A percentile compares a stretch with the other conserved stretches of the same genome.
phyloP scores from a whole-genome alignment of 1,284 basidiomycete genomes.

The Lentinula novae-zelandiae region DNA sequence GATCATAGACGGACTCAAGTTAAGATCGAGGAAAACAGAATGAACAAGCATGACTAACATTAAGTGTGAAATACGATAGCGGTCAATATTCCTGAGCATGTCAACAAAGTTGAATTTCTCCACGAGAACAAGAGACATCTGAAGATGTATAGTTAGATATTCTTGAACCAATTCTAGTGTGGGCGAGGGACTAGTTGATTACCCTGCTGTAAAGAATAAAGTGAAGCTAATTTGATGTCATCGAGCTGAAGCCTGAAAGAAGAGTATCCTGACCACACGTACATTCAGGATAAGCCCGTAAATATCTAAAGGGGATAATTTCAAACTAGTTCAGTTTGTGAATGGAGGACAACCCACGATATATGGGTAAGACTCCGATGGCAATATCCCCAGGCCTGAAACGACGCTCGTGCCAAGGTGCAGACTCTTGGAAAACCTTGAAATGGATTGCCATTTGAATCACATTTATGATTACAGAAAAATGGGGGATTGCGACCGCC shows the following conservation, averaged over 20 bases:
- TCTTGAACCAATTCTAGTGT: neutral
- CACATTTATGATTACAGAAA: constrained; percentile 55
- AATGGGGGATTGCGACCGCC: constrained; percentile 66
- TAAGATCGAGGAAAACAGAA: too few relatives aligned
- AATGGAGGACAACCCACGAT: constrained; percentile 27
- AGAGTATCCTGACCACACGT: constrained; percentile 17
- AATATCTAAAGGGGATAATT: constrained; percentile 41
- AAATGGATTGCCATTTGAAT: constrained; percentile 51
- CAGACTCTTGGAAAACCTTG: constrained; percentile 35
- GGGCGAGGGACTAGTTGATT: constrained; percentile 15
- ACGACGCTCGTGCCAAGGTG: constrained; percentile 30
- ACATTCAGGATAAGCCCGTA: constrained; percentile 60
- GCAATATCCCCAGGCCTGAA: constrained; percentile 55
- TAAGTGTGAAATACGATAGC: constrained; percentile 59
- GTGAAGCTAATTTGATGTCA: constrained; percentile 37
- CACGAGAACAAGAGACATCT: constrained; percentile 62
- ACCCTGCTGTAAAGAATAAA: constrained; percentile 52
- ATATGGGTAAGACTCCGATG: constrained; percentile 42
- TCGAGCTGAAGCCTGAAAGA: neutral
- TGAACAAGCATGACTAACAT: constrained; percentile 37
- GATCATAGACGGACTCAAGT: constrained; percentile 5
- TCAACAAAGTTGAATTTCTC: constrained; percentile 62
- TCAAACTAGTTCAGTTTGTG: neutral
- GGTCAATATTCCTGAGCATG: constrained; percentile 60
- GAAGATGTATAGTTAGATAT: neutral